phyloP scores from a whole-genome alignment of 306 rosid species.

The Castanea crenata region DNA sequence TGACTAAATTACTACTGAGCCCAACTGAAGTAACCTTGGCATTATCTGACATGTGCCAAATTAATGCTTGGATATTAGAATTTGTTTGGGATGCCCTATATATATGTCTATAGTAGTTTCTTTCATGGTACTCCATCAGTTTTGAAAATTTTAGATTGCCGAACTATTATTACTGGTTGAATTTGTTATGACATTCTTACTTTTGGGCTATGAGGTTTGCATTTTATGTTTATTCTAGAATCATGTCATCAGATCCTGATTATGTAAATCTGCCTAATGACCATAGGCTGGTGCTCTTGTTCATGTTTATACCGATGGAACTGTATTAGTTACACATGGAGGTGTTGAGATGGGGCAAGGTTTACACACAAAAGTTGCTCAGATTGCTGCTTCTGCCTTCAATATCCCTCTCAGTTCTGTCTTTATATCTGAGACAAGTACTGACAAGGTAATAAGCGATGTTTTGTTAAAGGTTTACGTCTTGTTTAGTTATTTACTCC shows the following conservation, averaged over 20 bases:
- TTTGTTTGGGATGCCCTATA: too few relatives aligned
- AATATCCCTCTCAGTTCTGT: constrained; percentile 80
- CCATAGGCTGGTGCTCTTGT: constrained; percentile 96
- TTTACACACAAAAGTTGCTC: constrained; percentile 92
- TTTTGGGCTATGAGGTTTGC: not conserved
- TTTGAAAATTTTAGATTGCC: not conserved
- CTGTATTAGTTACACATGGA: constrained; percentile 91
- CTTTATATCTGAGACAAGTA: constrained; percentile 92
- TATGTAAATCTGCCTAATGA: constrained; percentile 20
- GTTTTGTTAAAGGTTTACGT: not conserved
- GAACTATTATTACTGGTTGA: not conserved
- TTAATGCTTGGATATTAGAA: too few relatives aligned
- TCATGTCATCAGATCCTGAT: not conserved
- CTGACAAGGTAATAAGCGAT: constrained; percentile 74
- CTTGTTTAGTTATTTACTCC: constrained; percentile 8
- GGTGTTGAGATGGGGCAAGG: constrained; percentile 99
- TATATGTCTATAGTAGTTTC: too few relatives aligned
- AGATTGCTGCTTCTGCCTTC: constrained; percentile 95
- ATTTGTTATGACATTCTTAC: not conserved
- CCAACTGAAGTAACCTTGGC: too few relatives aligned
- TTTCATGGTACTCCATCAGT: too few relatives aligned
- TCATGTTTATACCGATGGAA: constrained; percentile 95
- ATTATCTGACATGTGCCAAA: too few relatives aligned
- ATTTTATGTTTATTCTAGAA: not conserved
- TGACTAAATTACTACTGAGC: too few relatives aligned